Base-by-base conservation (phyloP, 257 asterid species). In the Solanum etuberosum region DNA sequence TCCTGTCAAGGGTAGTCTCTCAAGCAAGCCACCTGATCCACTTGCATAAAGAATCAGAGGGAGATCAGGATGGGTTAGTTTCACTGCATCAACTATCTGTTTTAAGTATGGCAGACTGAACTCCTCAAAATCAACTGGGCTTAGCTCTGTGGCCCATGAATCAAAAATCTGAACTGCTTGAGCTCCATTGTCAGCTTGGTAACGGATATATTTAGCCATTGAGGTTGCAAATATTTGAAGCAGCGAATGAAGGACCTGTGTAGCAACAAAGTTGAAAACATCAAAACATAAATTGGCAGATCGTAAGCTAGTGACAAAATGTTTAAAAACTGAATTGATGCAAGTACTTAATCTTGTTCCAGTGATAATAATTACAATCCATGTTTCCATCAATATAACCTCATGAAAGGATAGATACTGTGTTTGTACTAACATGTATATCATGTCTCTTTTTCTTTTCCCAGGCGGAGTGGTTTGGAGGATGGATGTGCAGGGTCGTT, bases 111-210 rank as follows among this genome's bases (percentile, higher is more conserved):
- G 99, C 65, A 97, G 91, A 83, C 99, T 97, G 92, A 97, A 97
- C 92, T 95, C 98, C 88, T 97, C 99, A 67, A 97, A 97, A 86
- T 97, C 99, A 1, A 94, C 95, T 0, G 99, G 99, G 92, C 99
- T 96, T 25, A 97, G 97, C 83, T 97, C 98, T 2, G 99, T 97
- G 76, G 99, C 99, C 99, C 99, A 97, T 21, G 99, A 97, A 89
- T 97, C 99, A 40, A 97, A 97, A n/a, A 97, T 97, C 89, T 97
- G 99, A 40, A 97, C 98, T 16, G 98, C 99, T 89, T 97, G 99
- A 80, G 99, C 99, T 35, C 99, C 99, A 40, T 92, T 94, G 90
- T 97, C 98, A 14, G 99, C 99, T 92, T 97, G 99, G 94, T 97
- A 97, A 46, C 91, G 92, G 25, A 97, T 87, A 88, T 96, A 96